These are phyloP conservation scores for Pyrenophora teres DNA, from an alignment of 2,329 filamentous ascomycete species.

Conservation along the genomic window DNA sequence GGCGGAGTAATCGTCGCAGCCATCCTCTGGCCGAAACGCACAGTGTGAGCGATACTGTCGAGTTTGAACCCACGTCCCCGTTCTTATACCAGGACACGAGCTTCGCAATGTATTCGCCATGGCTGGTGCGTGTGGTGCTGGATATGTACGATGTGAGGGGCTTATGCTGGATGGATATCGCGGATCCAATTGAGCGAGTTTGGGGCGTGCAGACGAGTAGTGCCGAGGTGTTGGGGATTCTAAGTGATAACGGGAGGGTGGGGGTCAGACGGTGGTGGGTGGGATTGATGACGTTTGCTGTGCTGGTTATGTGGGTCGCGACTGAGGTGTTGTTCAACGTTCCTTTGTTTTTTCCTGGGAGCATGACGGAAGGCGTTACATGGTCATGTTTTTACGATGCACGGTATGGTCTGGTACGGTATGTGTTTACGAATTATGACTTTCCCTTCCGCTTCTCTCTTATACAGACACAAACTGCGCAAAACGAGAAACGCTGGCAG, in stretches of 20 bases:
- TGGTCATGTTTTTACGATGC: too few species aligned
- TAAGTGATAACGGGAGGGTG: constrained; percentile 44
- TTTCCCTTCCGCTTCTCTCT: too few species aligned
- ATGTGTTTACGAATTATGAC: too few species aligned
- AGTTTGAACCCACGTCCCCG: constrained; percentile 19
- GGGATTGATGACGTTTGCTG: constrained; percentile 33
- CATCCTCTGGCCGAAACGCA: background rate
- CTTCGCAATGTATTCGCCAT: constrained; percentile 40
- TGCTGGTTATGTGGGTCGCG: background rate
- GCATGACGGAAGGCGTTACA: background rate
- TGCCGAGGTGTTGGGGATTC: constrained; percentile 43
- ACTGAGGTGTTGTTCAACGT: background rate
- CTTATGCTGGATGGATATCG: constrained; percentile 47
- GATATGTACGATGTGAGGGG: constrained; percentile 43
- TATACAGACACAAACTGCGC: too few species aligned
- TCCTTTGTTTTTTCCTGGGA: background rate
- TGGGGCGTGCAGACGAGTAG: constrained; percentile 43
- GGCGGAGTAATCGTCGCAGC: background rate
- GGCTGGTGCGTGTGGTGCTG: constrained; percentile 45
- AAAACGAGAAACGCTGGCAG: too few species aligned
- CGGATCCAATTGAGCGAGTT: constrained; percentile 39
- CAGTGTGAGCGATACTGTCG: background rate
- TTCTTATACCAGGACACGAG: constrained; percentile 38
- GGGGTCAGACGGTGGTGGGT: constrained; percentile 45
- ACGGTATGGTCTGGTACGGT: too few species aligned